Conservation (phyloP, 768 basidiomycete species). For the Udeniomyces megalosporus region DNA sequence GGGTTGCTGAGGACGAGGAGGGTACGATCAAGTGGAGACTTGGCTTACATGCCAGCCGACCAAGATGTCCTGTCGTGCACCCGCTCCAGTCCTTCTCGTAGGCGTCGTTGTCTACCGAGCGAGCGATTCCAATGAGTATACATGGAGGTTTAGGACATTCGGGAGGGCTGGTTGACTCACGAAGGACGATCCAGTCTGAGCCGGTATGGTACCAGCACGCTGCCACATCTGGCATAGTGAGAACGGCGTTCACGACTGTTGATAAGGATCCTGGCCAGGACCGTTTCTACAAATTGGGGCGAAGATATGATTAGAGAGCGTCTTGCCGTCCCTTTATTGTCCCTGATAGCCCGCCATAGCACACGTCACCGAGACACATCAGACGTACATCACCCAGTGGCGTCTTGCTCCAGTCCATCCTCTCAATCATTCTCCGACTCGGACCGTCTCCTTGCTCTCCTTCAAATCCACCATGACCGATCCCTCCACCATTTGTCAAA, state of each 20-base stretch:
- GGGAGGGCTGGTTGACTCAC: not conserved
- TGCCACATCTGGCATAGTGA: not conserved
- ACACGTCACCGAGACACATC: not conserved
- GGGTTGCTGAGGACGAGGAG: too few species aligned
- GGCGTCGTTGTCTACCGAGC: not conserved
- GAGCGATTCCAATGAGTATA: not conserved
- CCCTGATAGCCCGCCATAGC: too few species aligned
- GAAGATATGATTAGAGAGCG: not conserved
- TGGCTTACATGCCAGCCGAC: not conserved
- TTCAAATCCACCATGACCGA: not conserved
- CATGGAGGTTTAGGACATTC: not conserved
- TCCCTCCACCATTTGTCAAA: too few species aligned
- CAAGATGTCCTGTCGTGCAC: not conserved
- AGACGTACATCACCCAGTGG: not conserved
- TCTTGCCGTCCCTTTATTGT: not conserved
- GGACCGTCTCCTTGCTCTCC: not conserved
- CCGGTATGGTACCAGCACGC: not conserved
- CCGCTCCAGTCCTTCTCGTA: not conserved
- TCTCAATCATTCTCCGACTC: not conserved
- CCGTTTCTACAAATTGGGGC: not conserved
- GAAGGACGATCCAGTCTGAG: constrained; percentile 1
- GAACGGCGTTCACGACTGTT: not conserved
- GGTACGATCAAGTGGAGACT: not conserved
- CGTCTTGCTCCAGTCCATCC: constrained; percentile 1
- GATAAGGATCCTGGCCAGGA: not conserved